Evolutionary conservation across 345 rosid genomes (phyloP), one percentile per base, ranked within the genome.

Genomic region (Erysimum cheiranthoides): DNA sequence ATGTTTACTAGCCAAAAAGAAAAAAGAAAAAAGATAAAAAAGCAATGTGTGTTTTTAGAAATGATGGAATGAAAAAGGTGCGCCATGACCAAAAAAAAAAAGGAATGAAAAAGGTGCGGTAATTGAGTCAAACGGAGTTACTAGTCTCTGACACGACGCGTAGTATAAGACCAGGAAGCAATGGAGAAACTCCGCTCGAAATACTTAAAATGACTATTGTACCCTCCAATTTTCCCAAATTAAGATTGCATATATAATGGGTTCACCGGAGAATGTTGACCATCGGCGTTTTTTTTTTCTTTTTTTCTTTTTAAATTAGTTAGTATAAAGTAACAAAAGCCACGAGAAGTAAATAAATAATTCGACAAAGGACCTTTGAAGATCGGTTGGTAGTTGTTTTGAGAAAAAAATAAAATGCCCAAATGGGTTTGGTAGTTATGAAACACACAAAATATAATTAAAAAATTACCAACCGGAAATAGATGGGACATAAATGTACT

Each of bases 331-430:
- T 47, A 28, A 51, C 18, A 40, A 30, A 50, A 28, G 69, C 62
- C 74, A 61, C 21, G 64, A 68, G 64, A 52, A 61, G 75, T 43
- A 69, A 61, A 76, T 52, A 34, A 59, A 52, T 76, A 28, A 69
- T 53, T 76, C 43, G 2, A 43, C 10, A 34, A 27, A 27, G 14
- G 25, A 35, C 35, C 10, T 68, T 76, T 76, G 75, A 76, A 70
- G 75, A 76, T 63, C 75, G 66, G 75, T 70, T 76, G 75, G 71
- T 76, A 18, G 11, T 16, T 52, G 28, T 69, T 62, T 69, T 45
- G 18, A 62, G 31, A 61, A 69, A 63, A 31, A 0, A 21, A 18
- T 21, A 14, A 18, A 45, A 43, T 25, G 66, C 25, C 25, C 25
- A 21, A 21, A 21, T 21, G 62, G 25, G 60, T 46, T 30, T 74